These are phyloP conservation scores for Candida insectalens DNA, from an alignment of 805 yeast species.

Conservation along the genomic window DNA sequence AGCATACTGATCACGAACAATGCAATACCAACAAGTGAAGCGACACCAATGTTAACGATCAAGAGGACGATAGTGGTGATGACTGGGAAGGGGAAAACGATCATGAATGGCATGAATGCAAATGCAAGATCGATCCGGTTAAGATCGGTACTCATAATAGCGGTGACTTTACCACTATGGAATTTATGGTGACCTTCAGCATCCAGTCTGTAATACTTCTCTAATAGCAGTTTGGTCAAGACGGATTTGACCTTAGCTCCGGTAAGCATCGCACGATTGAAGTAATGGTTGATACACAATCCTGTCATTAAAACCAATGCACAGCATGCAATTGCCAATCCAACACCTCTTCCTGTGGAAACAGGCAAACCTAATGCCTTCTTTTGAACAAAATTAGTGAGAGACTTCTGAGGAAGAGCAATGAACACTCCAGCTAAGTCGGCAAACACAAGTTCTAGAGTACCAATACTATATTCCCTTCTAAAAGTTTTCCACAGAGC, in stretches of 20 bases:
- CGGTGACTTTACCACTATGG: slow-evolving; percentile 65
- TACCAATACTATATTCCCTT: slow-evolving; percentile 31
- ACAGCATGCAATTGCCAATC: slow-evolving; percentile 67
- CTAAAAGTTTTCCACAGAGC: slow-evolving; percentile 42
- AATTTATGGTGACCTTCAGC: slow-evolving; percentile 51
- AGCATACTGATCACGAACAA: slow-evolving; percentile 40
- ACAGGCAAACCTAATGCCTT: slow-evolving; percentile 32
- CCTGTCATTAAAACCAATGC: slow-evolving; percentile 41
- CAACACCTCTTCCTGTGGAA: slow-evolving; percentile 55
- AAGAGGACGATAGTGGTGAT: slow-evolving; percentile 57
- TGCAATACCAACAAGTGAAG: slow-evolving; percentile 67
- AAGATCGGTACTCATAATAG: slow-evolving; percentile 73
- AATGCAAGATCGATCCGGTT: slow-evolving; percentile 70
- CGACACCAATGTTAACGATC: slow-evolving; percentile 57
- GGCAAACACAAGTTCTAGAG: slow-evolving; percentile 31
- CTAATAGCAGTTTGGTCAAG: slow-evolving; percentile 55
- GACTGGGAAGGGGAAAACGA: slow-evolving; percentile 55
- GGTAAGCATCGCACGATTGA: slow-evolving; percentile 45
- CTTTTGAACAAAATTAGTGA: slow-evolving; percentile 53
- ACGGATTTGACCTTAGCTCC: slow-evolving; percentile 69
- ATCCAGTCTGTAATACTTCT: slow-evolving; percentile 55
- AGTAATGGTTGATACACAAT: slow-evolving; percentile 48
- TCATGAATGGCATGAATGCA: slow-evolving; percentile 55
- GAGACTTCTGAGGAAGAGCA: slow-evolving; percentile 56
- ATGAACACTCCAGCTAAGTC: slow-evolving; percentile 42